A percentile compares a stretch with the other conserved stretches of the same genome.
phyloP scores from a whole-genome alignment of 1,284 basidiomycete species.

The Marasmius tenuissimus region DNA sequence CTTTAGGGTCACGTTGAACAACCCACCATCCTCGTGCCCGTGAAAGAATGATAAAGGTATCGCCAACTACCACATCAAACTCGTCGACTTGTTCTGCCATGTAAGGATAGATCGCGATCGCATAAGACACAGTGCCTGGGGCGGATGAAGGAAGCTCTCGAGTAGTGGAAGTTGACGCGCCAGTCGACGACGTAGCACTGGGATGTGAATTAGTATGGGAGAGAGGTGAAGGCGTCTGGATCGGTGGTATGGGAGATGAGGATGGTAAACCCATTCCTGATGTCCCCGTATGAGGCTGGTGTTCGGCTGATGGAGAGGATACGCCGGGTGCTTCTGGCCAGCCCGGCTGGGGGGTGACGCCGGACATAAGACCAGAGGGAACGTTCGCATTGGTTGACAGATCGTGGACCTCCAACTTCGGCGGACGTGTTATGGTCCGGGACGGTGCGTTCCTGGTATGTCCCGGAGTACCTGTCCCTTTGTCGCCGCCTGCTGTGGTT shows the following conservation, averaged over 20 bases:
- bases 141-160: conserved; percentile 47
- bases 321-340: conserved; percentile 69
- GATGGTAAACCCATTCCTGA: conserved; percentile 2
- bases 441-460: conserved; percentile 39
- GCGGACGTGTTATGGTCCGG: conserved; percentile 49
- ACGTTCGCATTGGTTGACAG: conserved; percentile 28
- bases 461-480: conserved; percentile 34
- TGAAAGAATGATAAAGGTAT: conserved; percentile 92
- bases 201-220: conserved; percentile 14
- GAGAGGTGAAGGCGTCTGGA: background rate
- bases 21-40: conserved; percentile 99
- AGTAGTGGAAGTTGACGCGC: conserved; percentile 15
- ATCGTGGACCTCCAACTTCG: conserved; percentile 66
- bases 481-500: conserved; percentile 32
- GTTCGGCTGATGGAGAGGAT: conserved; percentile 58
- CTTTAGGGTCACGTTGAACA: conserved; percentile 90
- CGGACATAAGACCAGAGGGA: conserved; percentile 26
- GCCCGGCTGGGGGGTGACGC: conserved; percentile 55
- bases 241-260: conserved; percentile 8
- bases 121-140: conserved; percentile 75
- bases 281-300: conserved; percentile 39
- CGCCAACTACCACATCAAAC: conserved; percentile 93
- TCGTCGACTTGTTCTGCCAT: conserved; percentile 97
- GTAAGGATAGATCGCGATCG: conserved; percentile 92
- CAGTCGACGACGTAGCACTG: background rate